Conservation (phyloP, 345 rosid species). For the Populus euphratica region DNA sequence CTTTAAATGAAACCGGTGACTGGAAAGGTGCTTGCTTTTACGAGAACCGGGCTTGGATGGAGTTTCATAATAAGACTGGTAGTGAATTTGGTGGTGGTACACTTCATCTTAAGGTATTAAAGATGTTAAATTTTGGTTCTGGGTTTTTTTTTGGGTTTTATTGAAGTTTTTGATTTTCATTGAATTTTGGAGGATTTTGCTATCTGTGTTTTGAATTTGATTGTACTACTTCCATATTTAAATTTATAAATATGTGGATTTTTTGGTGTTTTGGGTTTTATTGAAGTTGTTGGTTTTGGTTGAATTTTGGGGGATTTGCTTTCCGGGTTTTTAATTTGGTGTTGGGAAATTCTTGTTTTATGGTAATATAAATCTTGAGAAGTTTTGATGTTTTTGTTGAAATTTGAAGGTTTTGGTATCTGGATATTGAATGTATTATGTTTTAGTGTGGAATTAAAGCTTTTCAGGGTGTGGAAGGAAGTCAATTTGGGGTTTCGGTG, state of each 20-base stretch:
- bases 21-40: constrained; percentile 98
- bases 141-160: neutral
- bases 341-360: neutral
- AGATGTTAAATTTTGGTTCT: neutral
- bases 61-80: constrained; percentile 79
- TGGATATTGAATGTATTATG: neutral
- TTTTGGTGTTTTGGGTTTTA: too few species aligned
- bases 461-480: neutral
- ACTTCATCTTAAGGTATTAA: constrained; percentile 68
- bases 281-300: too few species aligned
- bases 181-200: neutral
- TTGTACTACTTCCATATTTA: too few species aligned
- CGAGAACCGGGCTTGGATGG: constrained; percentile 74
- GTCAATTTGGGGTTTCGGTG: neutral
- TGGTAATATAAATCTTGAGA: neutral
- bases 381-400: neutral
- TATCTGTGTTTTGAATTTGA: too few species aligned
- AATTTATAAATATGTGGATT: too few species aligned
- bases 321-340: neutral
- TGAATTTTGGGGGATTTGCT: too few species aligned
- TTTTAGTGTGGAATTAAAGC: neutral
- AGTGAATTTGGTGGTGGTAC: constrained; percentile 85
- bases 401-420: too few species aligned
- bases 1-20: constrained; percentile 35
- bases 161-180: neutral